Percentiles rank a stretch among this genome's conserved stretches.
Conservation (phyloP, 495 filamentous ascomycete genomes). For the Durotheca rogersii region DNA sequence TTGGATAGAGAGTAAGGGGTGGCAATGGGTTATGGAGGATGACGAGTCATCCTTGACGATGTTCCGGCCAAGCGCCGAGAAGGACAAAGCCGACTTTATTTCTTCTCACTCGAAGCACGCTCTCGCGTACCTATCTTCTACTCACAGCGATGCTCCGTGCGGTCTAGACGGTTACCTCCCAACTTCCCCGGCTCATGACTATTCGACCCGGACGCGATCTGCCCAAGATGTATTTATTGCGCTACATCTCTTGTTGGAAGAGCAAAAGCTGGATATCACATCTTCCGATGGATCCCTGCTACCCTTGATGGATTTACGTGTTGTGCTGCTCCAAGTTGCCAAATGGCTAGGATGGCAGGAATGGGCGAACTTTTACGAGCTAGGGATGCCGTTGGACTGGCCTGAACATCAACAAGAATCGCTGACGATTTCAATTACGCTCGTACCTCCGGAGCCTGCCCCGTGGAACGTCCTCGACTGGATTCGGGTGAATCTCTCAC, state of each 20-base stretch:
- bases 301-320: slow-evolving; percentile 58
- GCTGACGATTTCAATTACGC: slow-evolving; percentile 13
- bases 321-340: slow-evolving; percentile 75
- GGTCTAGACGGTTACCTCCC: slow-evolving; percentile 62
- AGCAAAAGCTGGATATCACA: slow-evolving; percentile 77
- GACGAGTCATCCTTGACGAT: slow-evolving; percentile 36
- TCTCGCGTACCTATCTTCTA: slow-evolving; percentile 55
- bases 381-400: slow-evolving; percentile 48
- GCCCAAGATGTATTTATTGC: slow-evolving; percentile 70
- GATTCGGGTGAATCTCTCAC: slow-evolving; percentile 63
- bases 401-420: slow-evolving; percentile 53
- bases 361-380: slow-evolving; percentile 72
- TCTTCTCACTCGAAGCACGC: slow-evolving; percentile 38
- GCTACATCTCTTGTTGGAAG: slow-evolving; percentile 83
- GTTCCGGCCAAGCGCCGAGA: slow-evolving; percentile 20
- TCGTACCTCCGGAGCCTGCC: slow-evolving; percentile 56
- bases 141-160: slow-evolving; percentile 50
- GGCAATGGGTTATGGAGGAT: slow-evolving; percentile 72
- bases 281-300: slow-evolving; percentile 55
- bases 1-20: slow-evolving; percentile 68
- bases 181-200: slow-evolving; percentile 55
- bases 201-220: slow-evolving; percentile 56
- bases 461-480: slow-evolving; percentile 58
- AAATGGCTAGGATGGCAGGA: slow-evolving; percentile 79
- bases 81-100: slow-evolving; percentile 45